Percentiles rank a stretch among this genome's conserved stretches.
phyloP scores from a whole-genome alignment of 2,329 filamentous ascomycete genomes.

The Cladosporium sp. region DNA sequence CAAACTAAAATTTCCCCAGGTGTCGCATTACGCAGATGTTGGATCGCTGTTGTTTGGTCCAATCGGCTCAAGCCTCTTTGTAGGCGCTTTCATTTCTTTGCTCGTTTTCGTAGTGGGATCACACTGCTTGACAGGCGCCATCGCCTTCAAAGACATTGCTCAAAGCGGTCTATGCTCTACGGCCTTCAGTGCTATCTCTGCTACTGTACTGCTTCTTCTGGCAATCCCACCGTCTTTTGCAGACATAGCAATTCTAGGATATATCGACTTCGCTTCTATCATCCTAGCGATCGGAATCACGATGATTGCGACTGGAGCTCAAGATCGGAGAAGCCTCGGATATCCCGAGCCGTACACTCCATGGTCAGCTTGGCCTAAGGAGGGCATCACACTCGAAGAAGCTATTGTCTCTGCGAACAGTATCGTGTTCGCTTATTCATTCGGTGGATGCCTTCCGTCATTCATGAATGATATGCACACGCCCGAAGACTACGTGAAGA shows the following conservation, averaged over 20 bases:
- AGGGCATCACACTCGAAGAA: constrained; percentile 37
- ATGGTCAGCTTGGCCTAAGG: constrained; percentile 24
- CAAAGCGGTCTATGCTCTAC: constrained; percentile 6
- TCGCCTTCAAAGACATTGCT: constrained; percentile 5
- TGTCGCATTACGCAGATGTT: constrained; percentile 7
- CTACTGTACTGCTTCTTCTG: constrained; percentile 1
- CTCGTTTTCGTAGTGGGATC: constrained; percentile 9
- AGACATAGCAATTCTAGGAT: constrained; percentile 5
- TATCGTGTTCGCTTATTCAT: constrained; percentile 58
- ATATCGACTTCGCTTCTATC: constrained; percentile 9
- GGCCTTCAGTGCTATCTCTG: constrained; percentile 5
- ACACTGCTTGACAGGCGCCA: constrained; percentile 6
- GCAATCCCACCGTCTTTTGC: constrained; percentile 7
- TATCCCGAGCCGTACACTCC: constrained; percentile 9
- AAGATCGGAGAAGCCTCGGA: neutral
- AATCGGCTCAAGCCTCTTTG: constrained; percentile 1
- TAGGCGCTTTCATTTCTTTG: constrained; percentile 5
- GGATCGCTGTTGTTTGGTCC: constrained; percentile 5
- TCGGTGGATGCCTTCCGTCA: constrained; percentile 53
- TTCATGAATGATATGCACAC: constrained; percentile 59
- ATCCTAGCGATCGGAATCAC: constrained; percentile 7
- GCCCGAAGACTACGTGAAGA: constrained; percentile 53
- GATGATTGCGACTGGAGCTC: constrained; percentile 7
- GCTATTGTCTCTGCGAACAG: constrained; percentile 60
- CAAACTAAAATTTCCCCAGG: constrained; percentile 5